Conservation (phyloP, 2,329 filamentous ascomycete species). For the Pseudocercospora cruenta region DNA sequence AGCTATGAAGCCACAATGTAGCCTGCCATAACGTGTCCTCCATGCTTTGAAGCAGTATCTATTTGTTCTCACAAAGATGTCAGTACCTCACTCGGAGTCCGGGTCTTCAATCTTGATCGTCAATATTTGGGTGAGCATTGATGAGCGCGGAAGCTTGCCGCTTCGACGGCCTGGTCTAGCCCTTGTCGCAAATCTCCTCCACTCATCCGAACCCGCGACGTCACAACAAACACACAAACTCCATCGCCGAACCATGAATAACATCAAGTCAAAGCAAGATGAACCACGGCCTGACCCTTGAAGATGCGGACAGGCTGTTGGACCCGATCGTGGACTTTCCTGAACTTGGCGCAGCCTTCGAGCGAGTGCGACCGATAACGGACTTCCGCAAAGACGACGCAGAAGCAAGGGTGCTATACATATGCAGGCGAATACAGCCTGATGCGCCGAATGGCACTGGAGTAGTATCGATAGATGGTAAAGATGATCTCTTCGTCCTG, state of each 20-base stretch:
- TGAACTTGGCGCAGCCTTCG: slow-evolving; percentile 19
- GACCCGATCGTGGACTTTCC: slow-evolving; percentile 24
- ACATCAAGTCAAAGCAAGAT: slow-evolving; percentile 9
- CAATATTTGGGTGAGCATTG: too few species aligned
- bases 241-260: background rate
- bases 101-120: too few species aligned
- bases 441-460: background rate
- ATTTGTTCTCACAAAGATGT: too few species aligned
- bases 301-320: slow-evolving; percentile 26
- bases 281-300: slow-evolving; percentile 26
- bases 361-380: slow-evolving; percentile 33
- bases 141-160: background rate
- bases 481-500: slow-evolving; percentile 29
- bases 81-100: too few species aligned
- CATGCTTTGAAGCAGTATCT: too few species aligned
- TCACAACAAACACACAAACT: background rate
- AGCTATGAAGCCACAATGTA: too few species aligned
- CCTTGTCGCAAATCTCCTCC: background rate
- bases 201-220: background rate
- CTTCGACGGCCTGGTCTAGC: background rate
- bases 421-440: slow-evolving; percentile 26
- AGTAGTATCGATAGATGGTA: background rate
- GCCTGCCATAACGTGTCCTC: too few species aligned
- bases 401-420: slow-evolving; percentile 36
- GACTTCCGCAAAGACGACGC: slow-evolving; percentile 38